Percentiles rank a stretch among this genome's conserved stretches.
Conservation (phyloP, 352 stramenopile species). For the Aphanomyces cochlioides region DNA sequence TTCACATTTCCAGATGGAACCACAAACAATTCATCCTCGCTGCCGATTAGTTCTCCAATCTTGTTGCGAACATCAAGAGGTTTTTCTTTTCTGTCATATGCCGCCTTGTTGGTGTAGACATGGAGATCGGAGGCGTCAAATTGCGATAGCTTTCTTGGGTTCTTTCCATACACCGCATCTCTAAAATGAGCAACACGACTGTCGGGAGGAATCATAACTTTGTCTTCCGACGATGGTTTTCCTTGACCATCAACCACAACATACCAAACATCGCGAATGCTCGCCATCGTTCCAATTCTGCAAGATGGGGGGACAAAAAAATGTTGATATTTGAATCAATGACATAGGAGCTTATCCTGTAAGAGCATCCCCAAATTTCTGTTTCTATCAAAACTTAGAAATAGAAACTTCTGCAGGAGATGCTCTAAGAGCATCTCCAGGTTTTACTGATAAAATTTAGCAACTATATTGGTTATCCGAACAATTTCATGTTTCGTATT, state of each 20-base stretch:
- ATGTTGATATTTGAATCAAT: conserved; percentile 3
- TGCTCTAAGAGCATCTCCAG: too few species aligned
- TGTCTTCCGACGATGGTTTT: neutral
- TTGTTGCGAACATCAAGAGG: neutral
- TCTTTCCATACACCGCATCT: neutral
- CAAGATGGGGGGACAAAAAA: neutral
- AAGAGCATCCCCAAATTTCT: too few species aligned
- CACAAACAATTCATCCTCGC: too few species aligned
- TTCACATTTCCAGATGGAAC: too few species aligned
- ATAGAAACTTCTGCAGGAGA: too few species aligned
- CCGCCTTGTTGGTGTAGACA: neutral
- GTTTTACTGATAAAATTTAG: too few species aligned
- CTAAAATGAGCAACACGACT: neutral
- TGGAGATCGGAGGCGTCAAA: neutral
- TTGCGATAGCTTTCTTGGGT: neutral
- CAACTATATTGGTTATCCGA: too few species aligned
- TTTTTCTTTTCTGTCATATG: neutral
- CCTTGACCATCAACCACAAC: conserved; percentile 1
- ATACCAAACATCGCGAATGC: neutral
- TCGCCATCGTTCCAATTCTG: neutral
- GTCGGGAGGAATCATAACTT: neutral
- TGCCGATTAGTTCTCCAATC: too few species aligned
- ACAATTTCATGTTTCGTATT: too few species aligned
- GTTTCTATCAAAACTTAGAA: too few species aligned
- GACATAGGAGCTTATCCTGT: neutral